phyloP scores from a whole-genome alignment of 2,329 filamentous ascomycete species.

The Gyromitra esculenta region DNA sequence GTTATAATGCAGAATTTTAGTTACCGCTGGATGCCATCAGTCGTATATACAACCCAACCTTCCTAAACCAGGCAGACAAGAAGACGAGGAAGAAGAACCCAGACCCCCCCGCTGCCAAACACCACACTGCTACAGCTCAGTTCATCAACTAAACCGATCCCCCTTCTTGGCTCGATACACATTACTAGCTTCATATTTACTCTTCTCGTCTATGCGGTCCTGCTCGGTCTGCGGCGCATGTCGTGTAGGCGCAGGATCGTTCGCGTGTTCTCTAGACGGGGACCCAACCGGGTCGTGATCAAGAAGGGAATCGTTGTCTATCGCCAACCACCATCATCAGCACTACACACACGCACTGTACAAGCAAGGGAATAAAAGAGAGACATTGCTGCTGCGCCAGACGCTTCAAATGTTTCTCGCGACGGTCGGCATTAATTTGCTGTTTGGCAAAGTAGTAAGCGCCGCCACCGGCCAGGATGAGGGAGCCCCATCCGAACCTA shows the following conservation, averaged over 20 bases:
- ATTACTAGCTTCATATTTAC: conserved; percentile 84
- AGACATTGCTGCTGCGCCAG: conserved; percentile 69
- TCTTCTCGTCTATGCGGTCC: conserved; percentile 76
- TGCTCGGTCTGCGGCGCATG: conserved; percentile 79
- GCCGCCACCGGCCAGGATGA: conserved; percentile 86
- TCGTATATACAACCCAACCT: not conserved
- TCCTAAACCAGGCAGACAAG: not conserved
- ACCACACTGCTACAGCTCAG: not conserved
- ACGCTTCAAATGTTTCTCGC: conserved; percentile 73
- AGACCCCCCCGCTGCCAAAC: not conserved
- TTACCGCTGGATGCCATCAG: no score
- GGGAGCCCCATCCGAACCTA: conserved; percentile 90
- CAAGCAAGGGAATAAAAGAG: conserved; percentile 4
- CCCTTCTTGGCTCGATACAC: conserved; percentile 83
- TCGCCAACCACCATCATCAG: conserved; percentile 41
- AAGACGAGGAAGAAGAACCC: not conserved
- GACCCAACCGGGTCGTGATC: conserved; percentile 61
- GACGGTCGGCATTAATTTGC: conserved; percentile 90
- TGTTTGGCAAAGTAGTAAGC: conserved; percentile 97
- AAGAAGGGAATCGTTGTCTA: conserved; percentile 57
- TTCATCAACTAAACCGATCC: conserved; percentile 77
- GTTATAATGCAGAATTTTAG: no score
- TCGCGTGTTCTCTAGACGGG: conserved; percentile 76
- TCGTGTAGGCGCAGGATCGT: conserved; percentile 84
- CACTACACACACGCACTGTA: no score